Evolutionary conservation across 2,329 filamentous ascomycete genomes (phyloP), one percentile per base, ranked within the genome.

Genomic region (Byssoonygena ceratinophila): DNA sequence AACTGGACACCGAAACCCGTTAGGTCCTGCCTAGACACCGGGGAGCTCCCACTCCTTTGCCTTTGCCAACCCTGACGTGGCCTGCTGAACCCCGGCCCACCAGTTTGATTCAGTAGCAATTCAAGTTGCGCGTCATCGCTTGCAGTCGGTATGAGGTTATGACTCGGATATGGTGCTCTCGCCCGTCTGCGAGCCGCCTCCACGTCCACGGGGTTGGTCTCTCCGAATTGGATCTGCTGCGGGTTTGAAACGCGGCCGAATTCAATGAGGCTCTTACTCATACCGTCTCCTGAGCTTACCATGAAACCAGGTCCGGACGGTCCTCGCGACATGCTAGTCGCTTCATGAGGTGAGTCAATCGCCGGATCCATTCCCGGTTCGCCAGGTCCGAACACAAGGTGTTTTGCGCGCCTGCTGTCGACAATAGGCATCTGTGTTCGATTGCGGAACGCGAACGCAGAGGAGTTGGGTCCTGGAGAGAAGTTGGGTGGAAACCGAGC

Each of bases 221-320:
- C 55, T 2, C 62, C 62, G 32, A 64, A 64, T 31, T 58, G 58
- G 18, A 64, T 54, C 18, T 59, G 54, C 7, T 56, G 54, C 12
- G 51, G 53, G 37, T 49, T 45, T 9, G 51, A 53, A 16, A 45
- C 50, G 23, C 34, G 29, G n/a, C 46, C 39, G 39, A 59, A 58
- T 50, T 57, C 58, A 2, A 58, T 45, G 5, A 58, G 31, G 31
- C 57, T 56, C 43, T 39, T 27, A n/a, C 51, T 58, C 18, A 52
- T 51, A 1, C 52, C 53, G 31, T 57, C 52, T 2, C 57, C 58
- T 31, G 61, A 58, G 14, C 53, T 50, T 5, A 62, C 51, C 52
- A 64, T 60, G 11, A 63, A 52, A 20, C 62, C 62, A 9, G 62
- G 62, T 6, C 61, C 61, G 16, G 61, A 61, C 7, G 53, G 52